Evolutionary conservation across 768 basidiomycete species (phyloP).

Genomic region (Tremella mesenterica): DNA sequence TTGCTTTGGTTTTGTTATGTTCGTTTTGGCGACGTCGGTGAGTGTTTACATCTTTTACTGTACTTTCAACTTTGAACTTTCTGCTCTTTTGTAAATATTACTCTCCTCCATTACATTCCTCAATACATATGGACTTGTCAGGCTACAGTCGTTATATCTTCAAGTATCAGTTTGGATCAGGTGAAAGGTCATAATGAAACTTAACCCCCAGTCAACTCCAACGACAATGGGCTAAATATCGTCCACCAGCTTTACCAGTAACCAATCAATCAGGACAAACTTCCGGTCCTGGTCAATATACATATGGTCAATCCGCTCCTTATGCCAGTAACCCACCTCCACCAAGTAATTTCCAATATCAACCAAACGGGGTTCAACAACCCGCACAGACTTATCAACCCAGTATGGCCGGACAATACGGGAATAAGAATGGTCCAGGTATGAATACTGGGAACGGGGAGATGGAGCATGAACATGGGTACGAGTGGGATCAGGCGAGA

Average conservation of each 20-base stretch:
- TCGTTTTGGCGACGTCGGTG: slow-evolving; percentile 33
- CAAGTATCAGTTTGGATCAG: neutral
- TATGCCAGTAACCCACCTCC: slow-evolving; percentile 37
- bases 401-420: slow-evolving; percentile 28
- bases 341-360: slow-evolving; percentile 21
- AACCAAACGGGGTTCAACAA: slow-evolving; percentile 14
- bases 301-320: slow-evolving; percentile 15
- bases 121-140: neutral
- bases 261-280: slow-evolving; percentile 11
- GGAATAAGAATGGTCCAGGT: neutral
- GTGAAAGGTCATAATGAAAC: neutral
- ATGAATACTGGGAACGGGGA: neutral
- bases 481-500: slow-evolving; percentile 39
- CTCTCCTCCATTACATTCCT: neutral
- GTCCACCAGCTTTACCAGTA: slow-evolving; percentile 31
- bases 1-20: slow-evolving; percentile 19
- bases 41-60: slow-evolving; percentile 7
- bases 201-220: slow-evolving; percentile 20
- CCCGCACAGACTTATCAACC: slow-evolving; percentile 38
- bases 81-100: neutral
- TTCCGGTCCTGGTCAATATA: slow-evolving; percentile 3
- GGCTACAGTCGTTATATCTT: neutral
- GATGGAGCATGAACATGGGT: slow-evolving; percentile 35
- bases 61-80: neutral
- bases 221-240: slow-evolving; percentile 23